A percentile compares a stretch with the other conserved stretches of the same genome.
These are phyloP conservation scores for Pseudonitzschia delicatissima DNA, from an alignment of 108 stramenopile genomes.

Conservation along the genomic window DNA sequence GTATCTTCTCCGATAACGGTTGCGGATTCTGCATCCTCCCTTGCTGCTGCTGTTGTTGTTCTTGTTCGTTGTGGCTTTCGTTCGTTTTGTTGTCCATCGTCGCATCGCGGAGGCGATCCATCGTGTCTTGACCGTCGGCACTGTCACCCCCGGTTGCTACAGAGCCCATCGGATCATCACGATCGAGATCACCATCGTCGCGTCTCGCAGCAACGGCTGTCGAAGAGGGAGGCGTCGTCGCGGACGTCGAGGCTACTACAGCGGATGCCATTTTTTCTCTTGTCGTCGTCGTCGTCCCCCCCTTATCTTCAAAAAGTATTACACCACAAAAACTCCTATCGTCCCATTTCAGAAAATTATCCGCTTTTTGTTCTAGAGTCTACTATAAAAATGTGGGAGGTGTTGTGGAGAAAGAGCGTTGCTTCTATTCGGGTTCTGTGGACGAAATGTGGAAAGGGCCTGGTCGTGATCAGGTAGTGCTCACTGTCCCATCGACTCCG, in stretches of 20 bases:
- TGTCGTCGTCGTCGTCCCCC: neutral
- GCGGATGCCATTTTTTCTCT: constrained; percentile 14
- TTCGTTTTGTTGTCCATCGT: neutral
- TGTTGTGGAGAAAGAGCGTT: too few species aligned
- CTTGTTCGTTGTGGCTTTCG: neutral
- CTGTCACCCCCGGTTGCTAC: neutral
- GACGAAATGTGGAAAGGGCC: too few species aligned
- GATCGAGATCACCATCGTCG: neutral
- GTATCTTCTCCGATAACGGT: neutral
- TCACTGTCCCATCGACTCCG: too few species aligned
- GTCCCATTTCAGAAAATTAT: constrained; percentile 1
- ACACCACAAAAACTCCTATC: neutral
- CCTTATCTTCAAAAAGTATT: neutral
- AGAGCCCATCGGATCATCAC: too few species aligned
- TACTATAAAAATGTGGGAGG: too few species aligned
- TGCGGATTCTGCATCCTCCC: neutral
- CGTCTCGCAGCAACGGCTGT: neutral
- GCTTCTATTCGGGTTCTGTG: too few species aligned
- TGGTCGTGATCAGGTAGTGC: too few species aligned
- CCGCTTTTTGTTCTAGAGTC: neutral
- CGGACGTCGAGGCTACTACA: neutral
- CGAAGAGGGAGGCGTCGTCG: neutral
- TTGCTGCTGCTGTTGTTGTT: neutral
- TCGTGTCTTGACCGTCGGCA: neutral
- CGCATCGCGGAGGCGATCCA: neutral